Conservation (phyloP, 2,329 filamentous ascomycete genomes). For the Chaetomium olivaceum region DNA sequence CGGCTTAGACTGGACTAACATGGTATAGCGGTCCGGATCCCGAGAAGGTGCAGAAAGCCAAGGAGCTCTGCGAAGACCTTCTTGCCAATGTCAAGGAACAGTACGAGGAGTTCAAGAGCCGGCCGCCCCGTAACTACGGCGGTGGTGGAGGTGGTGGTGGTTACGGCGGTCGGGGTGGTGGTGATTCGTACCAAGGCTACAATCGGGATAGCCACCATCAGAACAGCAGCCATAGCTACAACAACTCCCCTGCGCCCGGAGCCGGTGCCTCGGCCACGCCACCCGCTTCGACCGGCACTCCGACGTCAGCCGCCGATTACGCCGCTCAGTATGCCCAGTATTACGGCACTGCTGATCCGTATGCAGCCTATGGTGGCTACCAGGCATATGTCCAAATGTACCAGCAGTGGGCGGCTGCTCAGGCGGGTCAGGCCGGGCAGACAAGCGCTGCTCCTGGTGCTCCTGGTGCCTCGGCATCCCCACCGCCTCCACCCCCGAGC, state of each 20-base stretch:
- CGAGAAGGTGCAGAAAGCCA: slow-evolving; percentile 81
- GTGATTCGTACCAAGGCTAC: slow-evolving; percentile 37
- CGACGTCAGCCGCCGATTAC: slow-evolving; percentile 62
- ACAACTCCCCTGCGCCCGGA: slow-evolving; percentile 44
- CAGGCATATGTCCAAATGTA: slow-evolving; percentile 73
- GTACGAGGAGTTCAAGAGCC: slow-evolving; percentile 87
- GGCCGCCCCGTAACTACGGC: slow-evolving; percentile 62
- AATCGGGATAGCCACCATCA: slow-evolving; percentile 40
- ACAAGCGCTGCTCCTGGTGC: slow-evolving; percentile 41
- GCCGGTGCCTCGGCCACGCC: slow-evolving; percentile 43
- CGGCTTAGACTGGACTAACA: slow-evolving; percentile 38
- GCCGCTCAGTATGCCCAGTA: slow-evolving; percentile 82
- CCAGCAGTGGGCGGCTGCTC: slow-evolving; percentile 66
- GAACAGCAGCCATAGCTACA: slow-evolving; percentile 41
- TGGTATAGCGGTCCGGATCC: slow-evolving; percentile 75
- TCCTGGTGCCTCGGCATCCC: slow-evolving; percentile 52
- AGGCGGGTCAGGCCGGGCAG: slow-evolving; percentile 48
- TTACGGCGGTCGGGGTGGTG: slow-evolving; percentile 44
- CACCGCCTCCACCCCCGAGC: slow-evolving; percentile 58
- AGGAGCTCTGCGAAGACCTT: slow-evolving; percentile 85
- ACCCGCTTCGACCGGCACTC: slow-evolving; percentile 45
- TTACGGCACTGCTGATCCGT: slow-evolving; percentile 68
- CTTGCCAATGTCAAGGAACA: slow-evolving; percentile 83
- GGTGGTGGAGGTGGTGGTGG: slow-evolving; percentile 38
- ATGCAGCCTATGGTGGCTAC: slow-evolving; percentile 89